Percentiles rank a stretch among this genome's conserved stretches.
phyloP scores from a whole-genome alignment of 1,284 basidiomycete species.

The Coniferiporia sulphurascens region DNA sequence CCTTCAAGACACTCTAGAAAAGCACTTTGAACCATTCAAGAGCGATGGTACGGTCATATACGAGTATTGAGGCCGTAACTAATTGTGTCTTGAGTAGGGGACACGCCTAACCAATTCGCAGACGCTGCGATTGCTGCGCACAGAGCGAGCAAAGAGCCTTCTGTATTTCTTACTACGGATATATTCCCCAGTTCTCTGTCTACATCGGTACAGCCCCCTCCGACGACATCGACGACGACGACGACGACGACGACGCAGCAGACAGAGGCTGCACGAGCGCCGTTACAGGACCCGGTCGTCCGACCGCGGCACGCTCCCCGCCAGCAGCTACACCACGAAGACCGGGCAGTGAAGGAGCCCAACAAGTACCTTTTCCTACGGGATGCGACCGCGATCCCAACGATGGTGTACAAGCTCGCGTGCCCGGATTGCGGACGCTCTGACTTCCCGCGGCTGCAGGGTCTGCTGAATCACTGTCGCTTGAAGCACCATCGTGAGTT shows the following conservation, averaged over 20 bases:
- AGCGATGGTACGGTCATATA: neutral
- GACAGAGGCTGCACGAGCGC: constrained; percentile 20
- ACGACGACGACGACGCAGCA: neutral
- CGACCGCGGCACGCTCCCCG: constrained; percentile 35
- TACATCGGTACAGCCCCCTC: neutral
- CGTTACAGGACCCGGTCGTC: constrained; percentile 14
- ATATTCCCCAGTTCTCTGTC: neutral
- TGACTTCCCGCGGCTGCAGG: constrained; percentile 69
- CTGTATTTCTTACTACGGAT: neutral
- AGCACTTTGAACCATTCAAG: constrained; percentile 22
- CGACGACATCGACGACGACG: neutral
- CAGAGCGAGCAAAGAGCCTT: constrained; percentile 9
- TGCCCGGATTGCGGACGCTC: constrained; percentile 60
- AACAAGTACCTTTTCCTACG: constrained; percentile 37
- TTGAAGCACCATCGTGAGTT: constrained; percentile 62
- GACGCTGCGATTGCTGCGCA: constrained; percentile 9
- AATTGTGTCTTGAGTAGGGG: neutral
- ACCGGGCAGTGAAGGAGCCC: constrained; percentile 27
- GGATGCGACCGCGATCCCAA: constrained; percentile 30
- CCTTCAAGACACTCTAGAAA: constrained; percentile 47
- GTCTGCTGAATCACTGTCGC: constrained; percentile 70
- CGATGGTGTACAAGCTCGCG: constrained; percentile 42
- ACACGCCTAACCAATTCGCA: constrained; percentile 2
- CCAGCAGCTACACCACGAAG: constrained; percentile 25
- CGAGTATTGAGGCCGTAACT: neutral